These are phyloP conservation scores for Groenewaldozyma sp. DNA, from an alignment of 1,139 yeast genomes.

Conservation along the genomic window DNA sequence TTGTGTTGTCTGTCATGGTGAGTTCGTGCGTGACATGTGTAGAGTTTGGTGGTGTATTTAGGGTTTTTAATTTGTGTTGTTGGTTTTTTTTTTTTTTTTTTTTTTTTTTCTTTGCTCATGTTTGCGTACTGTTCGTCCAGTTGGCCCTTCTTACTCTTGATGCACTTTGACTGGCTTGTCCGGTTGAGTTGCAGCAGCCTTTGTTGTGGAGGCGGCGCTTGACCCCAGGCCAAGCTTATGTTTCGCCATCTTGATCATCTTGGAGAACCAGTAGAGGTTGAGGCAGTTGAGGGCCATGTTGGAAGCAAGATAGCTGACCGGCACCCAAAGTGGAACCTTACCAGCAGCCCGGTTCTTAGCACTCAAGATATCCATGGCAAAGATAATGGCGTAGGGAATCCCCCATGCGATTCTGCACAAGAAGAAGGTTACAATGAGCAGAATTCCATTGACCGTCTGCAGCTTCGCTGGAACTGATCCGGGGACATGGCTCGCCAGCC, in stretches of 20 bases:
- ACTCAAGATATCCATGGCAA: constrained; percentile 20
- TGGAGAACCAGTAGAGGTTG: constrained; percentile 56
- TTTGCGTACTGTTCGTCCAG: not conserved
- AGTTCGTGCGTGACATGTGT: too few relatives aligned
- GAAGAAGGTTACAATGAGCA: constrained; percentile 64
- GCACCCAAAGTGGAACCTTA: constrained; percentile 37
- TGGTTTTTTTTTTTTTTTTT: too few relatives aligned
- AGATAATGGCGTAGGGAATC: constrained; percentile 50
- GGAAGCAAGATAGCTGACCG: constrained; percentile 45
- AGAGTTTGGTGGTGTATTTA: too few relatives aligned
- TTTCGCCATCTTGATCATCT: constrained; percentile 61
- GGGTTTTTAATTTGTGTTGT: too few relatives aligned
- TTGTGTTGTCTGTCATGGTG: too few relatives aligned
- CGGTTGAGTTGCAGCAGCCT: too few relatives aligned
- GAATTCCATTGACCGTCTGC: constrained; percentile 58
- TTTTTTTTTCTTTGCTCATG: not conserved
- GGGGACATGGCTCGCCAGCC: constrained; percentile 78
- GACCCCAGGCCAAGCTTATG: constrained; percentile 5
- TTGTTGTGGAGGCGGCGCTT: not conserved
- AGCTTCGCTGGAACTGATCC: constrained; percentile 42
- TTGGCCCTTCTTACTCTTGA: not conserved
- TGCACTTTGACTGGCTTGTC: too few relatives aligned
- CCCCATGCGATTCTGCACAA: constrained; percentile 80
- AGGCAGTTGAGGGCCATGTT: constrained; percentile 59
- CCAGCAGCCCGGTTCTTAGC: constrained; percentile 5